These are phyloP conservation scores for Solanum appendiculatum DNA, from an alignment of 257 asterid genomes.

Conservation along the genomic window DNA sequence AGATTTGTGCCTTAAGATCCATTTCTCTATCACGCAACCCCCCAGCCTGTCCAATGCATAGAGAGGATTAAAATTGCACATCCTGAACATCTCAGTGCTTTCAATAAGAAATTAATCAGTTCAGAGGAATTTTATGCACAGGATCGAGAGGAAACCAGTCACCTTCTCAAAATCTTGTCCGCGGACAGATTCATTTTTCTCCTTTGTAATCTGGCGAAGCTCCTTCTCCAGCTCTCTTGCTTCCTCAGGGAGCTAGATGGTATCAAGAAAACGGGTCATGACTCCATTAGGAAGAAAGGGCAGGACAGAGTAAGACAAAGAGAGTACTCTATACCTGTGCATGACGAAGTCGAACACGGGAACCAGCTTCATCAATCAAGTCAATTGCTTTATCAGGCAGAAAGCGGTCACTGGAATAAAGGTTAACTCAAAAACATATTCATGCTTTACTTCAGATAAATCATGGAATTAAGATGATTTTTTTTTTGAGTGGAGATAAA, in stretches of 20 bases:
- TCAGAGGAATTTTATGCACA: not conserved
- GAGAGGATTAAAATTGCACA: not conserved
- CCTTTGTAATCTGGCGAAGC: slow-evolving; percentile 89
- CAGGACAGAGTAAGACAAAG: not conserved
- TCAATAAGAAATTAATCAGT: not conserved
- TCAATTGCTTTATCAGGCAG: slow-evolving; percentile 47
- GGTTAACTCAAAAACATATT: not conserved
- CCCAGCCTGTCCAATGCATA: slow-evolving; percentile 52
- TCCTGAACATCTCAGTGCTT: not conserved
- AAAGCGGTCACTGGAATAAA: slow-evolving; percentile 28
- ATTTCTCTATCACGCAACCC: slow-evolving; percentile 88
- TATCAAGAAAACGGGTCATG: not conserved
- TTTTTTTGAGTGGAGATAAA: not conserved
- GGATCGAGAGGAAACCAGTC: not conserved
- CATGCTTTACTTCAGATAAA: not conserved
- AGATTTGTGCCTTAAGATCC: slow-evolving; percentile 87
- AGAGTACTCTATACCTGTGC: not conserved
- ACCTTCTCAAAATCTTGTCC: slow-evolving; percentile 97
- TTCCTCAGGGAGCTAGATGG: slow-evolving; percentile 88
- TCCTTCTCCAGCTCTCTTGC: slow-evolving; percentile 94
- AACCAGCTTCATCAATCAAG: slow-evolving; percentile 49
- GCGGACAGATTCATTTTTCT: slow-evolving; percentile 89
- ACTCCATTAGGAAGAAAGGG: not conserved
- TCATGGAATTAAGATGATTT: not conserved
- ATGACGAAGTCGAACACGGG: slow-evolving; percentile 19